These are phyloP conservation scores for Garcileccinum viscosum DNA, from an alignment of 1,284 basidiomycete genomes.

Conservation along the genomic window DNA sequence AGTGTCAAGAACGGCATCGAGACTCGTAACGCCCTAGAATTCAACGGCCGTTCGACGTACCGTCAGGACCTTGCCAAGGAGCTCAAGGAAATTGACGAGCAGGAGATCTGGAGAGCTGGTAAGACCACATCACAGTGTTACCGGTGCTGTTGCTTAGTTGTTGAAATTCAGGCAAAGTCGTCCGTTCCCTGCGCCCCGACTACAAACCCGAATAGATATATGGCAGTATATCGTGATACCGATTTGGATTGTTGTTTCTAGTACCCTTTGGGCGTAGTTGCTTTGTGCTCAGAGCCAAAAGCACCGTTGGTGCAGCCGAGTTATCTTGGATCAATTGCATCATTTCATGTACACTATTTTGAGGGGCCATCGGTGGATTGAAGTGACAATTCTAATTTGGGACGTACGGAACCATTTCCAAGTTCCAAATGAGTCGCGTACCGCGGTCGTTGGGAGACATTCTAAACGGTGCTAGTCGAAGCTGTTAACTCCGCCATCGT, in stretches of 20 bases:
- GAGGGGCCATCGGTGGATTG: neutral
- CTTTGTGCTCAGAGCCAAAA: conserved; percentile 30
- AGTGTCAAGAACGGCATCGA: conserved; percentile 95
- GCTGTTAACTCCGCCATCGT: neutral
- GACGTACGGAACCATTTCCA: neutral
- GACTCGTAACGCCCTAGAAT: conserved; percentile 96
- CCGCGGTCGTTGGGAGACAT: conserved; percentile 5
- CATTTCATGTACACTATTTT: conserved; percentile 26
- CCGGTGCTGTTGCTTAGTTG: conserved; percentile 12
- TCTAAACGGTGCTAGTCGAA: neutral
- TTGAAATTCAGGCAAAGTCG: conserved; percentile 64
- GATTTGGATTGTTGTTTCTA: conserved; percentile 7
- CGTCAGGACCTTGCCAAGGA: conserved; percentile 94
- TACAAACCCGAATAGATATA: conserved; percentile 63
- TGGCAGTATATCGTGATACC: conserved; percentile 15
- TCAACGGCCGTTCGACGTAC: conserved; percentile 93
- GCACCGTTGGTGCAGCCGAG: conserved; percentile 30
- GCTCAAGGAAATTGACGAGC: conserved; percentile 92
- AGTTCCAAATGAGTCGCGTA: conserved; percentile 14
- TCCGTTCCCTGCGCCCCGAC: conserved; percentile 80
- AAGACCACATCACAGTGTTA: conserved; percentile 34
- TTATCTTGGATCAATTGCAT: conserved; percentile 10
- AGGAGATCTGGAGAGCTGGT: conserved; percentile 98
- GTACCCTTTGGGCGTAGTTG: conserved; percentile 12
- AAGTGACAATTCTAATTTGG: neutral